These are phyloP conservation scores for Cladosporium sphaerospermum DNA, from an alignment of 2,329 filamentous ascomycete genomes.

Conservation along the genomic window DNA sequence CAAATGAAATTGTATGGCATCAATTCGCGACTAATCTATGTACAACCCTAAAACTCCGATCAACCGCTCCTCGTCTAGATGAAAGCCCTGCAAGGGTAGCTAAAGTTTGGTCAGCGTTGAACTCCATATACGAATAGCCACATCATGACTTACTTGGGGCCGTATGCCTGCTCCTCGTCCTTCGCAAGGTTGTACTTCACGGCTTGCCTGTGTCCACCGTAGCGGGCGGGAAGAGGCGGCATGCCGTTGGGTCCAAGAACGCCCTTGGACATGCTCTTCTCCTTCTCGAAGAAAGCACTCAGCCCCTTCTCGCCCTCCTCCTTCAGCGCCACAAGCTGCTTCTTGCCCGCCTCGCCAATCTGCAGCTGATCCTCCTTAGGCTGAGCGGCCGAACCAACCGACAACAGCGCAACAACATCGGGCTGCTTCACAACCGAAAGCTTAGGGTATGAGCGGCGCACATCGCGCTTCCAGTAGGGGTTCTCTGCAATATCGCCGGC, in stretches of 20 bases:
- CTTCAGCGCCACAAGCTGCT: slow-evolving; percentile 69
- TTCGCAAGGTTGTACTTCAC: slow-evolving; percentile 59
- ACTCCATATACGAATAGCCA: background rate
- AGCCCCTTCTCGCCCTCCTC: slow-evolving; percentile 69
- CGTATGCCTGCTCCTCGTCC: slow-evolving; percentile 68
- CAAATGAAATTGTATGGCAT: slow-evolving; percentile 12
- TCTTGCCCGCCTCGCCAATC: slow-evolving; percentile 65
- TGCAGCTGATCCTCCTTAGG: slow-evolving; percentile 73
- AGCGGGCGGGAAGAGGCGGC: slow-evolving; percentile 68
- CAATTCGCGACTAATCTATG: slow-evolving; percentile 10
- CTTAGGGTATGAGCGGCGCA: slow-evolving; percentile 72
- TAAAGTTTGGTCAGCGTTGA: slow-evolving; percentile 21
- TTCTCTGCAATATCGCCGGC: slow-evolving; percentile 85
- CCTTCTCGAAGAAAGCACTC: slow-evolving; percentile 65
- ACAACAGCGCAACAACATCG: slow-evolving; percentile 78
- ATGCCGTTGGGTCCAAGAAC: slow-evolving; percentile 71
- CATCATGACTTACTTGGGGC: slow-evolving; percentile 30
- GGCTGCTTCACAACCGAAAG: slow-evolving; percentile 75
- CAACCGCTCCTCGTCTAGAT: slow-evolving; percentile 15
- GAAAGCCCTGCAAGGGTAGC: slow-evolving; percentile 44
- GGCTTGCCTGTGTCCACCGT: background rate
- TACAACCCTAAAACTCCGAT: slow-evolving; percentile 8
- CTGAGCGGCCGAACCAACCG: slow-evolving; percentile 70
- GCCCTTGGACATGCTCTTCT: slow-evolving; percentile 46
- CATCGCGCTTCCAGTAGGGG: slow-evolving; percentile 93